Conservation (phyloP, 768 basidiomycete species). For the Boletus sensibilis region DNA sequence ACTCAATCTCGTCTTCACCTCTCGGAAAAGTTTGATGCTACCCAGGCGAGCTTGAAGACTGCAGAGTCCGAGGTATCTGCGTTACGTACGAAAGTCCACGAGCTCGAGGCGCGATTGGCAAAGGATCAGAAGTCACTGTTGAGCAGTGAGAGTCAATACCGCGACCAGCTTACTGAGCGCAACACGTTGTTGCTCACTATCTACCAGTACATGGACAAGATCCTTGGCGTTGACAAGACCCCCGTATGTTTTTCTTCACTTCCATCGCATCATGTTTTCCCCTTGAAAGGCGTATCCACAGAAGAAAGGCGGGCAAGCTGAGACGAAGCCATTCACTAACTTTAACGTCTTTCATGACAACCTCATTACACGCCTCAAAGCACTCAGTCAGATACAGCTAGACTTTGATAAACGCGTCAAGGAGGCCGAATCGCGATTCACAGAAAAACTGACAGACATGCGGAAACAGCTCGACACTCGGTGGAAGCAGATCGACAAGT, state of each 20-base stretch:
- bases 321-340: conserved; percentile 92
- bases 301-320: conserved; percentile 75
- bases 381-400: conserved; percentile 77
- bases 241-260: conserved; percentile 52
- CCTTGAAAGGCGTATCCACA: conserved; percentile 24
- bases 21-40: conserved; percentile 83
- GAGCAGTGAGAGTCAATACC: conserved; percentile 72
- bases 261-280: not conserved
- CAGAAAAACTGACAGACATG: conserved; percentile 74
- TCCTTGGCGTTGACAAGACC: conserved; percentile 85
- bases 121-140: conserved; percentile 79
- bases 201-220: conserved; percentile 94
- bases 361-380: conserved; percentile 82
- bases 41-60: conserved; percentile 57
- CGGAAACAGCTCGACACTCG: conserved; percentile 83
- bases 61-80: conserved; percentile 66
- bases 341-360: conserved; percentile 94
- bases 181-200: conserved; percentile 90
- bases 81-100: conserved; percentile 60
- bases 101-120: conserved; percentile 75
- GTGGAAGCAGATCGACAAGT: conserved; percentile 92
- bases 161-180: conserved; percentile 90
- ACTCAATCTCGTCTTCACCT: conserved; percentile 85
- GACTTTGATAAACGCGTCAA: conserved; percentile 86
- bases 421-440: conserved; percentile 70